Base-by-base conservation (phyloP, 1,139 yeast species). In the Candida frijolesensis region DNA sequence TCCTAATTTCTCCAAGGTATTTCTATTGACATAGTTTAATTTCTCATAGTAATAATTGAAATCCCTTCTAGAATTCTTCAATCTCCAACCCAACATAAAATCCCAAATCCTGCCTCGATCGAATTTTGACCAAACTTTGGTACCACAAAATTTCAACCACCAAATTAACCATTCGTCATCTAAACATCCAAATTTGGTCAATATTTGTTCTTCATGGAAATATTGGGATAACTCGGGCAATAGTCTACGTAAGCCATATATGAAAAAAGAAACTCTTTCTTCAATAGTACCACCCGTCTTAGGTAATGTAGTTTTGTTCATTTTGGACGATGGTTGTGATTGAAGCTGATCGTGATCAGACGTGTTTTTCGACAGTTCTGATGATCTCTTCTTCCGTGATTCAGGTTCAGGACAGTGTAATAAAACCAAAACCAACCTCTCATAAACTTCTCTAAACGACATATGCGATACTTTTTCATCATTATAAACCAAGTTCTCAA, bases 111-210 rank as follows among this genome's bases (percentile, higher is more conserved):
- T 76, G 3, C 95, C 97, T 49, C 97, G 71, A 66, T 90, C 97
- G 55, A 79, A 78, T 54, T 86, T 79, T 48, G 92, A 86, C 83
- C 96, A 85, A 8, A 87, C 92, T 66, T 89, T 88, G 11, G 95
- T 82, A n/a, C 97, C 97, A 62, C 89, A 82, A 78, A 89, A 91
- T 63, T 91, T 89, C 56, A 91, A 74, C 97, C 97, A 92, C 96
- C 97, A 92, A 37, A 89, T 78, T 35, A 91, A 73, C 97, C 97
- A 92, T 62, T 88, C 95, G 59, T 89, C 95, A 59, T 89, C 92
- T 50, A 81, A 78, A 45, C 82, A 72, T 39, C 85, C 85, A 56
- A 80, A 74, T 44, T 84, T 79, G 50, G 82, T 76, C 48, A 88
- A 68, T 38, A 87, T 82, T 54, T 87, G 94, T 61, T 92, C 97